Base-by-base conservation (phyloP, 192 early-diverging fungal species). In the Phlyctochytrium planicorne region DNA sequence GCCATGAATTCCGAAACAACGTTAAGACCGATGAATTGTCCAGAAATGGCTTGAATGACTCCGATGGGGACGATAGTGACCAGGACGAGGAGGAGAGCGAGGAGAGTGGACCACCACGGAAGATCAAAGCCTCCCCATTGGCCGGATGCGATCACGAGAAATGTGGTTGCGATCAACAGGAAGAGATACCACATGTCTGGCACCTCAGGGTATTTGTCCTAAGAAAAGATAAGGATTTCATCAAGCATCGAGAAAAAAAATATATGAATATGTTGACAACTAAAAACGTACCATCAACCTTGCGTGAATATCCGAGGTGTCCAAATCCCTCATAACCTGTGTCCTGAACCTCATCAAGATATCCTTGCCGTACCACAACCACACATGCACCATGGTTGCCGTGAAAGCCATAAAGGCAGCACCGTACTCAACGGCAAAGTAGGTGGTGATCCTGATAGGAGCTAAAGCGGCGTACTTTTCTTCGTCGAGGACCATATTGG, bases 1-100 rank as follows among this genome's bases (percentile, higher is more conserved):
- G 87, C 89, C 61, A 94, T 83, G 63, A 93, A 88, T 80, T 96
- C 91, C 47, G 89, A 90, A 29, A 94, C 80, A 37, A 96, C 87
- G 77, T 96, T 94, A 30, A 93, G 78, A 31, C 88, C 87, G 20
- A 92, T 84, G 56, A 84, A 80, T 63, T 83, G 80, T 68, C 94
- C 94, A 23, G 91, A 88, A 23, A 94, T 82, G 3, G 82, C 88
- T 29, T 89, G 89, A 60, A 94, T 86, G 25, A 93, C 88, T 33
- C 73, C 73, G 37, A 69, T 3, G 30, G 67, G 67, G 1, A 74
- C 20, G 2, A 68, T 31, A 17, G 60, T 27, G 24, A 61, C 63
- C 10, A 65, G 17, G 3, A 62, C 55, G 25, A 69, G 6, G 4
- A 20, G 33, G n/a, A 59, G 24, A 17, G 61, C 61, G 10, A 74